phyloP scores from a whole-genome alignment of 2,329 filamentous ascomycete species.

The Geoglossum cookeanum region DNA sequence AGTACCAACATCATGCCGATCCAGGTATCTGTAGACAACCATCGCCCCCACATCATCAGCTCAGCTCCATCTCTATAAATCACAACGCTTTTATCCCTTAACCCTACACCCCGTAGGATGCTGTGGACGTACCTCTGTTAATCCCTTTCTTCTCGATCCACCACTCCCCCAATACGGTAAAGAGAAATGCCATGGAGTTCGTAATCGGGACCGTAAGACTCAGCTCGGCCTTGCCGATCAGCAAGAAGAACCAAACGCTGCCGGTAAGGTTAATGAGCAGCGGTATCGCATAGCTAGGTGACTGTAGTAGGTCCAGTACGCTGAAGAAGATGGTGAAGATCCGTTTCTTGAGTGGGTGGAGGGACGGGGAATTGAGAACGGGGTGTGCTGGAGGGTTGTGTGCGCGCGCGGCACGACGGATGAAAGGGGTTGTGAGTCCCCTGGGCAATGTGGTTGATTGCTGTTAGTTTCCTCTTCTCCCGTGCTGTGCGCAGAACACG shows the following conservation, averaged over 20 bases:
- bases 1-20: constrained; percentile 65
- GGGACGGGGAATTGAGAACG: constrained; percentile 29
- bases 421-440: constrained; percentile 37
- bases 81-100: neutral
- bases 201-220: constrained; percentile 89
- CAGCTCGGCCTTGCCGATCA: constrained; percentile 82
- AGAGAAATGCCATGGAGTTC: constrained; percentile 87
- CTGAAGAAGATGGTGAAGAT: constrained; percentile 50
- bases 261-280: constrained; percentile 78
- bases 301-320: constrained; percentile 57
- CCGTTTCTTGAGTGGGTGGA: constrained; percentile 42
- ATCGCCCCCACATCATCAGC: constrained; percentile 7
- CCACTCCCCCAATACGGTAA: constrained; percentile 89
- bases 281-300: constrained; percentile 70
- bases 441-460: constrained; percentile 4
- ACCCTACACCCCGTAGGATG: neutral
- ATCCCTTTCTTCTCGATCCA: constrained; percentile 86
- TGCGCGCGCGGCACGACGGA: constrained; percentile 62
- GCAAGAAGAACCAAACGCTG: constrained; percentile 87
- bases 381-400: constrained; percentile 47
- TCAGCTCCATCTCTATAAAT: neutral
- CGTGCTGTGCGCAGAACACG: too few species aligned
- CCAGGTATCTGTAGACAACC: constrained; percentile 45
- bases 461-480: neutral
- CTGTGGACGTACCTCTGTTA: constrained; percentile 41